Base-by-base conservation (phyloP, 805 yeast species). In the Danielia reshetovae region DNA sequence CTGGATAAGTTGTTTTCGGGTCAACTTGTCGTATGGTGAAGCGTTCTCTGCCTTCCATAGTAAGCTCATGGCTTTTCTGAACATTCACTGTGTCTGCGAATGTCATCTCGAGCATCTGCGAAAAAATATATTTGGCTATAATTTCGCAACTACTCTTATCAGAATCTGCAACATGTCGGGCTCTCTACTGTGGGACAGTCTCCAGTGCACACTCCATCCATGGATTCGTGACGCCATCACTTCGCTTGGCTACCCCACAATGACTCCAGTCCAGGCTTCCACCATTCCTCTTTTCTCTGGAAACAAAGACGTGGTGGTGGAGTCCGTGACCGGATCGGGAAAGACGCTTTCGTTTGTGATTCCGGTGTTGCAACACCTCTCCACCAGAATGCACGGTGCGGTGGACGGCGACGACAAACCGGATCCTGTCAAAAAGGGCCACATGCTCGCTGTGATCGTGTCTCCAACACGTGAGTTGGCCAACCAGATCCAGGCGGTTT, bases 201-300 rank as follows among this genome's bases (percentile, higher is more conserved):
- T 82, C 23, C 52, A 70, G 12, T 71, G 65, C 32, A 57, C 68
- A 5, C 55, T 85, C 21, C 75, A 75, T 24, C 82, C 85, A 7
- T 86, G 95, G 94, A 56, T 86, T 21, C 42, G 45, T 18, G 82
- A 79, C 2, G 93, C 95, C 2, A 70, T 89, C 9, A 59, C 65
- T n/a, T 75, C 89, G 1, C 54, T 82, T 41, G 96, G 95, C 2
- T 89, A 74, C 54, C 73, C 75, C 2, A 56, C 75, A 9, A 87
- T 90, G 96, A 93, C 98, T 0, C 96, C 98, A 0, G 98, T 93
- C 0, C 98, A 93, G 55, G 97, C 98, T 0, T 77, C 97, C 0
- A 81, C 94, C 0, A 84, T 93, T 32, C 98, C 98, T 0, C 63
- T 89, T 40, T 75, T 93, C 45, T 60, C 81, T 15, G 79, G 79